phyloP scores from a whole-genome alignment of 148 eudicot species.

The Camellia sinensis region DNA sequence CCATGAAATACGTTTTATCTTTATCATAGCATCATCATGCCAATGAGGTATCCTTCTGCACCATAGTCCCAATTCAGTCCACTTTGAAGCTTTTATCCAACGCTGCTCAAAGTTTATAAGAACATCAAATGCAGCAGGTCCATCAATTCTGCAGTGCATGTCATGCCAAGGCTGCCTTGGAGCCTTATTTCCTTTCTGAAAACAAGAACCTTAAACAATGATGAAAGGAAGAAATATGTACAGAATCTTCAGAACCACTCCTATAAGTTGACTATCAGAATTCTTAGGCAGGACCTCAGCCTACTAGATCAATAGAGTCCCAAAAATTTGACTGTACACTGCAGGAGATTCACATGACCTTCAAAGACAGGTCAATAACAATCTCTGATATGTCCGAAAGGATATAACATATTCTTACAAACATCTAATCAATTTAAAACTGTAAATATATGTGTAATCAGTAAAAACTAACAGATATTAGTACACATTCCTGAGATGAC shows the following conservation, averaged over 20 bases:
- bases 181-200: conserved; percentile 82
- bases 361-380: background rate
- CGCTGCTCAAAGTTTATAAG: conserved; percentile 96
- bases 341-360: background rate
- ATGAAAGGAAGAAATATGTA: background rate
- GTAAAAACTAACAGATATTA: too few species aligned
- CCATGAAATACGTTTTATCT: conserved; percentile 98
- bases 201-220: conserved; percentile 2
- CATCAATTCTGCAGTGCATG: conserved; percentile 84
- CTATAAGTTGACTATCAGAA: background rate
- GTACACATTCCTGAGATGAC: too few species aligned
- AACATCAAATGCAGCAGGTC: conserved; percentile 97
- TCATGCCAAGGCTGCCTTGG: conserved; percentile 99
- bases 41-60: conserved; percentile 57
- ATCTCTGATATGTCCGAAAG: background rate
- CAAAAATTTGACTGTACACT: background rate
- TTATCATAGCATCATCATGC: conserved; percentile 91
- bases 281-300: background rate
- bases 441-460: too few species aligned
- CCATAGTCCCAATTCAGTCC: conserved; percentile 76
- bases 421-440: too few species aligned
- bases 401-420: too few species aligned
- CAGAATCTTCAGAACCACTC: conserved; percentile 6
- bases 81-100: conserved; percentile 84
- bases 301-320: background rate